phyloP scores from a whole-genome alignment of 2,329 filamentous ascomycete species.

The Monilinia laxa region DNA sequence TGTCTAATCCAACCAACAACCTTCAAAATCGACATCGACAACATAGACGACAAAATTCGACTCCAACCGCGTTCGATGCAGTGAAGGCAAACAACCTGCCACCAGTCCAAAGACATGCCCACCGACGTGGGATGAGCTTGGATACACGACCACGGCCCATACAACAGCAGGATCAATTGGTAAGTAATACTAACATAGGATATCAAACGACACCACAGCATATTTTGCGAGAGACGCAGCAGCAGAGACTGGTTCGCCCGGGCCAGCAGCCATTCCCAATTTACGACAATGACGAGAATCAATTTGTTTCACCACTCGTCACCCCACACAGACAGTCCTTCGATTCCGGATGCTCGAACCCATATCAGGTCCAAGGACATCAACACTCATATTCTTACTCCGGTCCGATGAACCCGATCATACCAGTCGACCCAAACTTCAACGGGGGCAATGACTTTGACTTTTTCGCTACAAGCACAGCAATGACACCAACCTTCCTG shows the following conservation, averaged over 20 bases:
- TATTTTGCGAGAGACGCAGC: slow-evolving; percentile 85
- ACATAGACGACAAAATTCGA: slow-evolving; percentile 87
- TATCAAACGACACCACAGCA: slow-evolving; percentile 62
- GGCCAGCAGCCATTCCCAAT: slow-evolving; percentile 47
- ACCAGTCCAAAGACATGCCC: slow-evolving; percentile 54
- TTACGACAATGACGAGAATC: slow-evolving; percentile 50
- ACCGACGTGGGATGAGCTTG: slow-evolving; percentile 82
- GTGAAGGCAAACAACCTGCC: slow-evolving; percentile 68
- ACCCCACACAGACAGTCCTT: slow-evolving; percentile 57
- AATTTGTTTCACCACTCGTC: slow-evolving; percentile 55
- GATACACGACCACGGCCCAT: slow-evolving; percentile 65
- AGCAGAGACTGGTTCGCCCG: slow-evolving; percentile 81
- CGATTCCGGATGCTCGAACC: slow-evolving; percentile 45
- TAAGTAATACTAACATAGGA: slow-evolving; percentile 60
- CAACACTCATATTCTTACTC: slow-evolving; percentile 38
- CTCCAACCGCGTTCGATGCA: slow-evolving; percentile 73
- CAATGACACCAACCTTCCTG: slow-evolving; percentile 37
- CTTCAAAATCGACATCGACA: slow-evolving; percentile 72
- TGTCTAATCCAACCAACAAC: slow-evolving; percentile 71
- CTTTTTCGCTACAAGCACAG: slow-evolving; percentile 34
- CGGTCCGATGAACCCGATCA: slow-evolving; percentile 48
- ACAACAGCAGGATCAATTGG: slow-evolving; percentile 43
- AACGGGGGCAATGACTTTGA: slow-evolving; percentile 38
- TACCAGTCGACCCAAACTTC: slow-evolving; percentile 41
- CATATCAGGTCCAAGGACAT: slow-evolving; percentile 36